Evolutionary conservation across 129 eudicot species (phyloP).

Genomic region (Tanacetum coccineum): DNA sequence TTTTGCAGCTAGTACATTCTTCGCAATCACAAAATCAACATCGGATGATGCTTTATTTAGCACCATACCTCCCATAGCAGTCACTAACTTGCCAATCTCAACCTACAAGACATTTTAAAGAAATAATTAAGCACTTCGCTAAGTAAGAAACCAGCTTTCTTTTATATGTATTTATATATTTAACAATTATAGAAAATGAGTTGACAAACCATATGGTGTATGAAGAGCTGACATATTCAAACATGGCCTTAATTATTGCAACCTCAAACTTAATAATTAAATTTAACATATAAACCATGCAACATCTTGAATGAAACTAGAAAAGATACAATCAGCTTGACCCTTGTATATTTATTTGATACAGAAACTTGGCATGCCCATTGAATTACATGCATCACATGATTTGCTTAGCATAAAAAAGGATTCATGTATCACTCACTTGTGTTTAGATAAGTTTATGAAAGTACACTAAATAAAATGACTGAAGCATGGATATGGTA

Average conservation of each 20-base stretch:
- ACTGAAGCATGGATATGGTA: no score
- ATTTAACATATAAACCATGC: background rate
- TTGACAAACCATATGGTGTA: conserved; percentile 2
- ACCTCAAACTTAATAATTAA: background rate
- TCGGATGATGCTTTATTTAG: conserved; percentile 62
- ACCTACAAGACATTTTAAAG: conserved; percentile 42
- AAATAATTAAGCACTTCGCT: conserved; percentile 6
- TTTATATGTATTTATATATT: background rate
- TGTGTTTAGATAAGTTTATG: no score
- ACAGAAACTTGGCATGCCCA: background rate
- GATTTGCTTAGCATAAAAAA: conserved; percentile 5
- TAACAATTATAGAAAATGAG: background rate
- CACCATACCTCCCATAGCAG: conserved; percentile 88
- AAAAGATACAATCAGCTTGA: conserved; percentile 12
- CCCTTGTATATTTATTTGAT: conserved; percentile 11
- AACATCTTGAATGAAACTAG: background rate
- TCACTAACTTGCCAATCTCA: conserved; percentile 64
- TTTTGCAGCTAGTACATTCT: conserved; percentile 75
- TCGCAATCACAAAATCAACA: conserved; percentile 84
- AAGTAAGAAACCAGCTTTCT: background rate
- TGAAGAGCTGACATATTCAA: conserved; percentile 15
- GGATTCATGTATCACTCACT: background rate
- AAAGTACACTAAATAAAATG: no score
- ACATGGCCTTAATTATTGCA: conserved; percentile 11
- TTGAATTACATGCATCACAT: background rate